These are phyloP conservation scores for Thielaviopsis punctulata DNA, from an alignment of 2,329 filamentous ascomycete species.

Conservation along the genomic window DNA sequence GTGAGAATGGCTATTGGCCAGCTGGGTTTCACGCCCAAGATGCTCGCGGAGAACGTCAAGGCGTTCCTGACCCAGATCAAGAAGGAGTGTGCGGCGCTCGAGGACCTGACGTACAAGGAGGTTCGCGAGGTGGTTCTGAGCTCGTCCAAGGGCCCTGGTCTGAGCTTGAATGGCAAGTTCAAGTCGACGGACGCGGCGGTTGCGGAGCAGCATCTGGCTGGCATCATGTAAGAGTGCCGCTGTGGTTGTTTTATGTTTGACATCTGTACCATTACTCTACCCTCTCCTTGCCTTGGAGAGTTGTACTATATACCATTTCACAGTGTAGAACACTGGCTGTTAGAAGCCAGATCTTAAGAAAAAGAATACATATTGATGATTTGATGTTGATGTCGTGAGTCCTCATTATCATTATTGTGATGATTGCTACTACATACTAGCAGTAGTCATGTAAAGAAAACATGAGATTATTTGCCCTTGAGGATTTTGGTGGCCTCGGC, in stretches of 20 bases:
- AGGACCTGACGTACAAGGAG: slow-evolving; percentile 29
- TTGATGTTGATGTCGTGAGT: background rate
- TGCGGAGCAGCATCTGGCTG: slow-evolving; percentile 33
- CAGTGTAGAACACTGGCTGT: background rate
- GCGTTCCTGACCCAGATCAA: slow-evolving; percentile 59
- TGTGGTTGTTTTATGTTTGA: slow-evolving; percentile 6
- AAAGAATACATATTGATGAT: slow-evolving; percentile 5
- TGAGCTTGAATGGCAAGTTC: slow-evolving; percentile 72
- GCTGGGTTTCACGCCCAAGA: slow-evolving; percentile 71
- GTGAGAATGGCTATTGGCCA: slow-evolving; percentile 84
- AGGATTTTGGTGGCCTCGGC: slow-evolving; percentile 34
- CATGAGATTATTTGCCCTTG: slow-evolving; percentile 11
- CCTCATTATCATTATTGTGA: background rate
- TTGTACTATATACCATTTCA: background rate
- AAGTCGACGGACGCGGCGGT: slow-evolving; percentile 41
- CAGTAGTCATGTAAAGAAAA: background rate
- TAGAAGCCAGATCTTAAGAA: background rate
- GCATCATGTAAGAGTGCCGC: slow-evolving; percentile 30
- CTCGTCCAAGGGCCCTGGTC: slow-evolving; percentile 71
- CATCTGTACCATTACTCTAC: background rate
- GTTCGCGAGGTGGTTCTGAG: slow-evolving; percentile 56
- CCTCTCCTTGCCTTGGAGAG: background rate
- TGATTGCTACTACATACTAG: too few relatives aligned
- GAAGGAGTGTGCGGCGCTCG: slow-evolving; percentile 58
- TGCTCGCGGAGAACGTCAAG: slow-evolving; percentile 72